These are phyloP conservation scores for Copromyces sp. DNA, from an alignment of 495 filamentous ascomycete species.

Conservation along the genomic window DNA sequence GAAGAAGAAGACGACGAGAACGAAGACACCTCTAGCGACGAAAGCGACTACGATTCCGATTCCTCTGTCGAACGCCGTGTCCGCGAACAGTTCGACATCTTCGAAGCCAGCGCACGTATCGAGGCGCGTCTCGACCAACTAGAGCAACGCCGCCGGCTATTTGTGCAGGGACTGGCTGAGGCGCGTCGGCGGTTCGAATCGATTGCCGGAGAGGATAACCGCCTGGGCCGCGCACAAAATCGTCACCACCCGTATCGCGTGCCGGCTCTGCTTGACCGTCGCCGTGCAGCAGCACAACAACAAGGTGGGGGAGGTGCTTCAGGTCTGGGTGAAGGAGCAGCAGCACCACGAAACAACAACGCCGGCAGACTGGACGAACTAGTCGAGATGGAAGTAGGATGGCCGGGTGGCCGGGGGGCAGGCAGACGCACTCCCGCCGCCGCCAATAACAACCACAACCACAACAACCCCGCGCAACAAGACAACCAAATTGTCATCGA, in stretches of 20 bases:
- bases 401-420: neutral
- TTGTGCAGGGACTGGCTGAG: neutral
- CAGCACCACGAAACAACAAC: neutral
- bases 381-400: conserved; percentile 8
- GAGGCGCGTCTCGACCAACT: neutral
- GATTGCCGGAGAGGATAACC: neutral
- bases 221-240: neutral
- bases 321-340: neutral
- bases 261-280: neutral
- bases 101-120: neutral
- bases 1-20: neutral
- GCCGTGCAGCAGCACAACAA: neutral
- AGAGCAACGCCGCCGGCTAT: neutral
- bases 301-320: neutral
- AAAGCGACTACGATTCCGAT: neutral
- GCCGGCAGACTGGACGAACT: conserved; percentile 2
- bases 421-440: neutral
- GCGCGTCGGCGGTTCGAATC: neutral
- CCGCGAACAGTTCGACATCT: neutral
- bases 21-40: neutral
- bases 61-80: neutral
- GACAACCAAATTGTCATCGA: conserved; percentile 2
- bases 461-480: neutral
- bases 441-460: neutral
- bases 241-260: conserved; percentile 2